Evolutionary conservation across 805 yeast genomes (phyloP).

Genomic region (Metschnikowia lunata): DNA sequence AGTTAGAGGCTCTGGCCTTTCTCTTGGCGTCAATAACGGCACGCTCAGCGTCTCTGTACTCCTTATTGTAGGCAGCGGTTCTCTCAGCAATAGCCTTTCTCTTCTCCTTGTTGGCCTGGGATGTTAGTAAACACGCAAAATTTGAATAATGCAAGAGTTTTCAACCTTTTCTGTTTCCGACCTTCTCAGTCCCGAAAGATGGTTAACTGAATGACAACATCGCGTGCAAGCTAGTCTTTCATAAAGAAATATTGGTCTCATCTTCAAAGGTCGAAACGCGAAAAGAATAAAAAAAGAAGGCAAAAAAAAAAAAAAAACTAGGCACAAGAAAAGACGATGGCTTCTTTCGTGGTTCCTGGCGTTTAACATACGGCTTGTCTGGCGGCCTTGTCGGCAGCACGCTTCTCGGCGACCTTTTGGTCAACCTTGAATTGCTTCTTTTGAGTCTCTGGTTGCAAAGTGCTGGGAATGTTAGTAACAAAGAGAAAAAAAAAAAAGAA

Average conservation of each 20-base stretch:
- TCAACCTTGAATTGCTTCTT: conserved; percentile 77
- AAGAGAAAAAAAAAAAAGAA: no score
- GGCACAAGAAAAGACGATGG: no score
- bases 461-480: conserved; percentile 22
- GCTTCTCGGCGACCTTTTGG: conserved; percentile 70
- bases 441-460: conserved; percentile 78
- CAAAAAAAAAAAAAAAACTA: no score
- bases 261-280: conserved; percentile 41
- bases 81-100: conserved; percentile 80
- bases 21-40: conserved; percentile 83
- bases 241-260: conserved; percentile 41
- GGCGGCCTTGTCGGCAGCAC: conserved; percentile 75
- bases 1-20: conserved; percentile 90
- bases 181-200: conserved; percentile 78
- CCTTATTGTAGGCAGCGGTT: conserved; percentile 95
- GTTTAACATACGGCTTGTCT: conserved; percentile 71
- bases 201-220: conserved; percentile 75
- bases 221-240: conserved; percentile 61
- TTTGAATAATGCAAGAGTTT: no score
- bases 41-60: conserved; percentile 90
- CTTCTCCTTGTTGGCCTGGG: conserved; percentile 42
- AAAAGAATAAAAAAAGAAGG: no score
- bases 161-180: background rate
- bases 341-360: background rate
- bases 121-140: conserved; percentile 5